phyloP scores from a whole-genome alignment of 1,284 basidiomycete genomes.

The Apiotrichum sp. region DNA sequence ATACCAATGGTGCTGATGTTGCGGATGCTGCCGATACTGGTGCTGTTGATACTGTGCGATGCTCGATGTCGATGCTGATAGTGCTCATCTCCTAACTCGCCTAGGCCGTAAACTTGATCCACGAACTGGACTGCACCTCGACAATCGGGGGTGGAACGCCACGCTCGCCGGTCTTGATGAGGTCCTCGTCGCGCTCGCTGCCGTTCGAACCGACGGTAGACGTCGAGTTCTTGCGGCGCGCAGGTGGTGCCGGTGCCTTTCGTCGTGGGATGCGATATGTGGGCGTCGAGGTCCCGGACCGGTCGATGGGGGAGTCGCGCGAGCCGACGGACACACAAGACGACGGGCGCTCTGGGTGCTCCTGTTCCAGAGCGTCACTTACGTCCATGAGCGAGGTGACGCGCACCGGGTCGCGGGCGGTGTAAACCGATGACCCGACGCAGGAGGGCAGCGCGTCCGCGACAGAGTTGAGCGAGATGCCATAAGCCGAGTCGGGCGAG shows the following conservation, averaged over 20 bases:
- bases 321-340: neutral
- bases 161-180: conserved; percentile 27
- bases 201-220: conserved; percentile 3
- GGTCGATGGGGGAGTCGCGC: conserved; percentile 9
- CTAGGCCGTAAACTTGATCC: conserved; percentile 32
- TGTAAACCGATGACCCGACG: neutral
- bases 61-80: too few relatives aligned
- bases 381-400: conserved; percentile 39
- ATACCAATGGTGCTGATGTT: too few relatives aligned
- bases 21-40: too few relatives aligned
- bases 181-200: conserved; percentile 13
- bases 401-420: conserved; percentile 27
- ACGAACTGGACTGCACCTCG: conserved; percentile 29
- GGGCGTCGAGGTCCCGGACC: conserved; percentile 10
- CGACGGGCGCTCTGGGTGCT: neutral
- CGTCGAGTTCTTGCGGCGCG: conserved; percentile 17
- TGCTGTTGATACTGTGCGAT: too few relatives aligned
- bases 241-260: conserved; percentile 35
- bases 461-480: conserved; percentile 8
- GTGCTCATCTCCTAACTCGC: too few relatives aligned
- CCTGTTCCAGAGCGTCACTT: conserved; percentile 23
- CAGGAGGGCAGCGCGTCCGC: conserved; percentile 6
- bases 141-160: conserved; percentile 37
- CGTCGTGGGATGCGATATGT: conserved; percentile 9
- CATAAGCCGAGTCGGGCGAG: conserved; percentile 4